phyloP scores from a whole-genome alignment of 805 yeast species.

The Metschnikowia corniflorae region DNA sequence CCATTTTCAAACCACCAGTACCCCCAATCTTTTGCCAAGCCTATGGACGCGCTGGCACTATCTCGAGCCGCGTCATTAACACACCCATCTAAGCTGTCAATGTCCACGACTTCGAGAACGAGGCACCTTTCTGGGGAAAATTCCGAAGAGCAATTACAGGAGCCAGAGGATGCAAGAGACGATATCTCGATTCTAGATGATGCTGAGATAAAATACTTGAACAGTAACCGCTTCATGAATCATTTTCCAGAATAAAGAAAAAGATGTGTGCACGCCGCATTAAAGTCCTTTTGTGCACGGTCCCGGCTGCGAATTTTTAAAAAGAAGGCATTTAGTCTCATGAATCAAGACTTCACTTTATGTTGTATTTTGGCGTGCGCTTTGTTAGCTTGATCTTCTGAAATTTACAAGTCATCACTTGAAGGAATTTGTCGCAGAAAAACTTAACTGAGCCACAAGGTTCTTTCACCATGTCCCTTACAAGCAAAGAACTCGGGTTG shows the following conservation, averaged over 20 bases:
- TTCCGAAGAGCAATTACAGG: neutral
- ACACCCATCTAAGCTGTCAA: constrained; percentile 1
- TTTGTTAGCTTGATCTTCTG: too few species aligned
- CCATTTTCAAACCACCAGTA: constrained; percentile 16
- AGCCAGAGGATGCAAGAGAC: constrained; percentile 3
- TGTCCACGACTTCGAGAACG: constrained; percentile 4
- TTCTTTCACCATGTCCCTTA: too few species aligned
- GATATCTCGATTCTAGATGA: constrained; percentile 13
- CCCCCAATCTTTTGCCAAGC: constrained; percentile 14
- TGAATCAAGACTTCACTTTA: too few species aligned
- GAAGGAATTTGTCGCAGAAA: too few species aligned
- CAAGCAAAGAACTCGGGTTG: too few species aligned
- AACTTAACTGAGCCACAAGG: too few species aligned
- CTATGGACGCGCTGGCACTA: constrained; percentile 1
- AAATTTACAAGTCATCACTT: too few species aligned
- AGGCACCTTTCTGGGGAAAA: constrained; percentile 9
- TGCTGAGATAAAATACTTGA: constrained; percentile 13
- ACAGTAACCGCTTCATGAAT: constrained; percentile 13
- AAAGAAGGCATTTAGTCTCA: too few species aligned
- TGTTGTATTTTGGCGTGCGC: too few species aligned
- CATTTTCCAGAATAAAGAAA: constrained; percentile 1
- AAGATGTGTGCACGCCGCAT: too few species aligned
- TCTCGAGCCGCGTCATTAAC: constrained; percentile 12
- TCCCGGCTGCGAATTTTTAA: too few species aligned
- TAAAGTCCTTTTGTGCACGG: too few species aligned